A percentile compares a stretch with the other conserved stretches of the same genome.
These are phyloP conservation scores for Saussurea involucrata DNA, from an alignment of 129 eudicot genomes.

Conservation along the genomic window DNA sequence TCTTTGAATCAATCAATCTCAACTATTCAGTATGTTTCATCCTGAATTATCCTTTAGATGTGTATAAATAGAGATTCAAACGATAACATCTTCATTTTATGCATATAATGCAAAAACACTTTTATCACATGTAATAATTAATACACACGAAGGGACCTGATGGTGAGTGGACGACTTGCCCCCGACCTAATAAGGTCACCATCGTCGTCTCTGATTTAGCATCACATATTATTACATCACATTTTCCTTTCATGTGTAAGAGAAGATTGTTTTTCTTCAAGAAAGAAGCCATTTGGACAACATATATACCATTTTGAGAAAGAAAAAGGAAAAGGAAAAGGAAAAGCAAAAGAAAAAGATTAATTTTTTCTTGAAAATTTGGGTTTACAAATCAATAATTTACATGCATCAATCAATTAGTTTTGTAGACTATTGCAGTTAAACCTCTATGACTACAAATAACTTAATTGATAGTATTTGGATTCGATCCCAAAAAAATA, in stretches of 20 bases:
- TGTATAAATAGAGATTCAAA: no score
- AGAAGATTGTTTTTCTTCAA: constrained; percentile 24
- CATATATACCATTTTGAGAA: constrained; percentile 19
- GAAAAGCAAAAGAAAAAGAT: constrained; percentile 8
- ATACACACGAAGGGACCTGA: not conserved
- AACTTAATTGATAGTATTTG: no score
- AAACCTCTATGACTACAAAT: not conserved
- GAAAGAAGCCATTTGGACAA: constrained; percentile 22
- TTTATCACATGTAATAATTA: not conserved
- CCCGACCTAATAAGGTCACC: no score
- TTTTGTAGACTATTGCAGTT: not conserved
- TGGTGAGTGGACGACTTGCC: not conserved
- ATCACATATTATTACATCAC: no score
- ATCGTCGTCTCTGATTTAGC: not conserved
- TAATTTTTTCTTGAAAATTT: no score
- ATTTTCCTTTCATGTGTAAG: no score
- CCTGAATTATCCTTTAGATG: no score
- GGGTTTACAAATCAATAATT: no score
- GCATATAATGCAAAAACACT: not conserved
- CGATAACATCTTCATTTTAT: not conserved
- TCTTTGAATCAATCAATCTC: not conserved
- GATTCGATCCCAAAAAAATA: no score
- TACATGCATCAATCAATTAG: not conserved
- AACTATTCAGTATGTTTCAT: no score
- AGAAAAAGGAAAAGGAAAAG: not conserved